A percentile compares a stretch with the other conserved stretches of the same genome.
These are phyloP conservation scores for Didymella segeticola DNA, from an alignment of 2,329 filamentous ascomycete genomes.

Conservation along the genomic window DNA sequence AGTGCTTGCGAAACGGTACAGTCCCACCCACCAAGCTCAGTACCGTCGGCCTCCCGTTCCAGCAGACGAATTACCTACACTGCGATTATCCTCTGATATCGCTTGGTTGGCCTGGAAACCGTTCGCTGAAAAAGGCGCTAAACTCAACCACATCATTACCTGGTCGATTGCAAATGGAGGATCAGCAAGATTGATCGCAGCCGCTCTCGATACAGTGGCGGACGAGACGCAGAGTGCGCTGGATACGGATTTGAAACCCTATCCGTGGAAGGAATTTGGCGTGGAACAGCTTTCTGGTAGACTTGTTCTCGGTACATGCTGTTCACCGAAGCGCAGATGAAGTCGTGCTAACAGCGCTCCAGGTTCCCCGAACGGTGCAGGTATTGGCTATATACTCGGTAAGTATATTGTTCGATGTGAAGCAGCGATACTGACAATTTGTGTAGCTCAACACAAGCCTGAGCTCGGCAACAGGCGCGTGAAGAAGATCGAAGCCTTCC, in stretches of 20 bases:
- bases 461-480: slow-evolving; percentile 7
- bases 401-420: not conserved
- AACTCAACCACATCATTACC: slow-evolving; percentile 9
- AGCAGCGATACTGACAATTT: not conserved
- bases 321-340: not conserved
- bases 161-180: slow-evolving; percentile 8
- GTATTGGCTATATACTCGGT: slow-evolving; percentile 7
- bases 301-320: not conserved
- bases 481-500: slow-evolving; percentile 4
- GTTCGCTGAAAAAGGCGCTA: slow-evolving; percentile 1
- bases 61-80: not conserved
- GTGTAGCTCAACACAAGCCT: slow-evolving; percentile 7
- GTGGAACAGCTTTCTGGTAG: not conserved
- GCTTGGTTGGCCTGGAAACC: slow-evolving; percentile 12
- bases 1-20: slow-evolving; percentile 7
- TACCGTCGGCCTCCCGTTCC: slow-evolving; percentile 5
- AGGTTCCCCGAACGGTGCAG: slow-evolving; percentile 14
- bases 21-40: slow-evolving; percentile 1
- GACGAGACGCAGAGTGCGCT: not conserved
- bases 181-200: not conserved
- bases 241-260: slow-evolving; percentile 3
- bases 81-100: slow-evolving; percentile 8
- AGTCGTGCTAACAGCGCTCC: not conserved
- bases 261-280: slow-evolving; percentile 3
- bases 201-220: slow-evolving; percentile 1